phyloP scores from a whole-genome alignment of 2,329 filamentous ascomycete genomes.

The Arthrinium phaeospermum region DNA sequence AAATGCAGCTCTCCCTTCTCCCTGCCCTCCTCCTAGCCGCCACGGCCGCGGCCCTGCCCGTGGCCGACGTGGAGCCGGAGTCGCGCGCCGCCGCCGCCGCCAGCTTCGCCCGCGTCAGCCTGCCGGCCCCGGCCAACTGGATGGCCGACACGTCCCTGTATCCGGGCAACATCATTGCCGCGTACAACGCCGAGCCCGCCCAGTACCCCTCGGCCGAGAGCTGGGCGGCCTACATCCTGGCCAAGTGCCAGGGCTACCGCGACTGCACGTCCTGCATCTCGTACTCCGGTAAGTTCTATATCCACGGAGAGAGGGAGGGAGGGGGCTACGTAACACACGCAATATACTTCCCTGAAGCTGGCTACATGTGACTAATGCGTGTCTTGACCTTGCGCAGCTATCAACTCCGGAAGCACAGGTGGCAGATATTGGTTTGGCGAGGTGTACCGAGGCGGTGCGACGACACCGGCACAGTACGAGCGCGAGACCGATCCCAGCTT shows the following conservation, averaged over 20 bases:
- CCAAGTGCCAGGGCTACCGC: slow-evolving; percentile 7
- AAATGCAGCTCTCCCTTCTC: neutral
- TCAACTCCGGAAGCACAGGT: slow-evolving; percentile 16
- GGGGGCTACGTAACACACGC: no score
- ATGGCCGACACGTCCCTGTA: slow-evolving; percentile 2
- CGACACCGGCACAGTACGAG: slow-evolving; percentile 10
- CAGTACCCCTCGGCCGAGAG: slow-evolving; percentile 18
- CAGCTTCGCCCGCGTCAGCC: slow-evolving; percentile 11
- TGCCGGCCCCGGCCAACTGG: slow-evolving; percentile 20
- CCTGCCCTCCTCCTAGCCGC: neutral
- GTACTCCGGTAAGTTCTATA: slow-evolving; percentile 5
- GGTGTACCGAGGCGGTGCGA: slow-evolving; percentile 16
- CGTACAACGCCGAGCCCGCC: slow-evolving; percentile 7
- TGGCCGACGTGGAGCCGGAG: neutral
- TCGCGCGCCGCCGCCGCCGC: slow-evolving; percentile 2
- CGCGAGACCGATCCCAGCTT: neutral
- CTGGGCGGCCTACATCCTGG: slow-evolving; percentile 18
- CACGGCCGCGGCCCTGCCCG: slow-evolving; percentile 7
- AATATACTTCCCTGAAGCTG: no score
- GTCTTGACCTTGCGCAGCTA: neutral
- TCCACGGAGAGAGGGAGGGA: no score
- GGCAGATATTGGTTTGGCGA: slow-evolving; percentile 22
- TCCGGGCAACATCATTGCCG: slow-evolving; percentile 20
- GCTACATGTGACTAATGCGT: neutral
- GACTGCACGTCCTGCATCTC: slow-evolving; percentile 17